Evolutionary conservation across 2,329 filamentous ascomycete species (phyloP).

Genomic region (Xylariales sp.): DNA sequence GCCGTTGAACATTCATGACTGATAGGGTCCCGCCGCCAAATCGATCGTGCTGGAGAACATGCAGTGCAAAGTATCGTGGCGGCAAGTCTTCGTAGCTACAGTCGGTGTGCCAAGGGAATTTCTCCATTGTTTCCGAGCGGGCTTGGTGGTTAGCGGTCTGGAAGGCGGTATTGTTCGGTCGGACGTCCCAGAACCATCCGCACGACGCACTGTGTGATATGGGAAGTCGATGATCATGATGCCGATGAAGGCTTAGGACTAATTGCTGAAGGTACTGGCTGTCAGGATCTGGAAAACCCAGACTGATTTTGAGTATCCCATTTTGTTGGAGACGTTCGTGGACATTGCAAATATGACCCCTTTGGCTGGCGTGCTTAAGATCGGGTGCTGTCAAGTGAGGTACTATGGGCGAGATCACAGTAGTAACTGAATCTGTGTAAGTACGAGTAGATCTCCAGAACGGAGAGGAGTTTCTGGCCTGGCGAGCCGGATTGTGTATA

Average conservation of each 20-base stretch:
- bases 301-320: slow-evolving; percentile 33
- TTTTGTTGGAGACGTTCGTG: not conserved
- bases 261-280: slow-evolving; percentile 31
- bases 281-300: slow-evolving; percentile 26
- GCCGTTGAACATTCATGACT: slow-evolving; percentile 27
- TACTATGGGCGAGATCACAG: too few species aligned
- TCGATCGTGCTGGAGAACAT: slow-evolving; percentile 35
- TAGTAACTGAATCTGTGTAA: too few species aligned
- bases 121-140: slow-evolving; percentile 35
- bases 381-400: not conserved
- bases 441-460: too few species aligned
- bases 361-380: not conserved
- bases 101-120: slow-evolving; percentile 41
- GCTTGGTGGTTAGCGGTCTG: slow-evolving; percentile 29
- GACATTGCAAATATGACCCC: not conserved
- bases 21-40: slow-evolving; percentile 37
- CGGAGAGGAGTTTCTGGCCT: too few species aligned
- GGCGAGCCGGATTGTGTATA: too few species aligned
- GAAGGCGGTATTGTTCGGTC: slow-evolving; percentile 23
- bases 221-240: slow-evolving; percentile 31
- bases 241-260: slow-evolving; percentile 26
- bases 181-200: slow-evolving; percentile 42
- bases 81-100: slow-evolving; percentile 35
- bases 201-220: slow-evolving; percentile 35
- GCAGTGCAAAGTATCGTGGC: slow-evolving; percentile 35